These are phyloP conservation scores for Sedum album DNA, from an alignment of 164 flowering plant species.

Conservation along the genomic window DNA sequence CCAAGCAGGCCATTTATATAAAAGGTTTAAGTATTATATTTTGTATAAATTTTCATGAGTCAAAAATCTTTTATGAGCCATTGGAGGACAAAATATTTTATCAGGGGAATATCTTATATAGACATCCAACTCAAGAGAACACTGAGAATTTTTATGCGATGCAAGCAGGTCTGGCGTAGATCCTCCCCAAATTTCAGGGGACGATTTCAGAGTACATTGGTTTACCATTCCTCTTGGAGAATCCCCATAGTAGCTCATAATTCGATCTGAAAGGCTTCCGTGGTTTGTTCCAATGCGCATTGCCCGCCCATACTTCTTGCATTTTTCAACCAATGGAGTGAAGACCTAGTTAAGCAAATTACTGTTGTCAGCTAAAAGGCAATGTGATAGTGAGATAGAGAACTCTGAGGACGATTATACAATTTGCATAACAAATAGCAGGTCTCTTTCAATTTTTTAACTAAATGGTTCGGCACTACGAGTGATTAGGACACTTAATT, in stretches of 20 bases:
- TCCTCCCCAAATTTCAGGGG: neutral
- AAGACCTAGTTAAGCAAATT: constrained; percentile 48
- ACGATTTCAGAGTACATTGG: neutral
- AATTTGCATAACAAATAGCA: neutral
- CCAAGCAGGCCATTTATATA: neutral
- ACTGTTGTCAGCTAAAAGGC: neutral
- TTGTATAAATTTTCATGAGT: neutral
- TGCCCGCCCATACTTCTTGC: constrained; percentile 95
- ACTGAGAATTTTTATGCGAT: neutral
- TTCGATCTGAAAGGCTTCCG: constrained; percentile 97
- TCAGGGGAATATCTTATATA: neutral
- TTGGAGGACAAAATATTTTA: neutral
- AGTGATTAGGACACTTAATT: neutral
- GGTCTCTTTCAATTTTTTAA: neutral
- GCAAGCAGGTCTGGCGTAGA: neutral
- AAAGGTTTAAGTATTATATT: neutral
- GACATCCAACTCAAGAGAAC: neutral
- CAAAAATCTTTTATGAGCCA: neutral
- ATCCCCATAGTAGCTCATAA: constrained; percentile 98
- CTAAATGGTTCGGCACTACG: neutral
- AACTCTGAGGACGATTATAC: neutral
- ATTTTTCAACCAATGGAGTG: constrained; percentile 90
- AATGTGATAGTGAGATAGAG: neutral
- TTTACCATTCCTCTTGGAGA: constrained; percentile 97
- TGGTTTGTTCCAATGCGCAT: constrained; percentile 98